Percentiles rank a stretch among this genome's conserved stretches.
phyloP scores from a whole-genome alignment of 495 filamentous ascomycete genomes.

The Xylaria telfairii region DNA sequence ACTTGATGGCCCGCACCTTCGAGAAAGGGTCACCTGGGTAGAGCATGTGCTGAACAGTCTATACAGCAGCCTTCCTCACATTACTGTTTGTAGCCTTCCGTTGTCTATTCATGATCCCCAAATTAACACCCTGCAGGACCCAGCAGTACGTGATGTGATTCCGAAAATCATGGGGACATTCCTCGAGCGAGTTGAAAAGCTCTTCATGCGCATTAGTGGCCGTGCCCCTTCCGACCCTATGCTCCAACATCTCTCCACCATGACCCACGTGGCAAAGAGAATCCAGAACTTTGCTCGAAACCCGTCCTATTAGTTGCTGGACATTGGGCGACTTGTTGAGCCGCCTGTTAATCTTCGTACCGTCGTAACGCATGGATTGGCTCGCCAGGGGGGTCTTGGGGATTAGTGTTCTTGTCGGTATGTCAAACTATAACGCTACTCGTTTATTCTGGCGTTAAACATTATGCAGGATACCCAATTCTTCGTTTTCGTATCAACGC shows the following conservation, averaged over 20 bases:
- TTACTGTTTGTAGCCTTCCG: constrained; percentile 50
- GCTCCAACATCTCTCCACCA: constrained; percentile 31
- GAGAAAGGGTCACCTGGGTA: constrained; percentile 78
- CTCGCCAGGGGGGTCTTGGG: not conserved
- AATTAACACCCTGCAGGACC: constrained; percentile 59
- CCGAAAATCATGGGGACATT: constrained; percentile 76
- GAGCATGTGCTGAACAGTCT: constrained; percentile 68
- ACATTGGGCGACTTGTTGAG: not conserved
- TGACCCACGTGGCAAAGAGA: constrained; percentile 35
- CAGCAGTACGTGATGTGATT: constrained; percentile 75
- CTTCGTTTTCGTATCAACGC: constrained; percentile 16
- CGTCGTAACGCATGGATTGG: not conserved
- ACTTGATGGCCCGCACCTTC: constrained; percentile 64
- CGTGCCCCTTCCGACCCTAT: constrained; percentile 63
- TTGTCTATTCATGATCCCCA: constrained; percentile 26
- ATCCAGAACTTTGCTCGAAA: constrained; percentile 27
- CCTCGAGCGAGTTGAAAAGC: constrained; percentile 69
- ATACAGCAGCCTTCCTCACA: constrained; percentile 45
- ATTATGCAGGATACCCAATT: constrained; percentile 10
- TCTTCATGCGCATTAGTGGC: constrained; percentile 72
- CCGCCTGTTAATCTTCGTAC: not conserved
- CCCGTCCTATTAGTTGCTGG: constrained; percentile 11
- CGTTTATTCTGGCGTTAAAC: not conserved
- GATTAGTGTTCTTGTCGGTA: constrained; percentile 2
- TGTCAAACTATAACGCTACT: not conserved